phyloP scores from a whole-genome alignment of 805 yeast species.

The Kluyveromyces dobzhanskii region DNA sequence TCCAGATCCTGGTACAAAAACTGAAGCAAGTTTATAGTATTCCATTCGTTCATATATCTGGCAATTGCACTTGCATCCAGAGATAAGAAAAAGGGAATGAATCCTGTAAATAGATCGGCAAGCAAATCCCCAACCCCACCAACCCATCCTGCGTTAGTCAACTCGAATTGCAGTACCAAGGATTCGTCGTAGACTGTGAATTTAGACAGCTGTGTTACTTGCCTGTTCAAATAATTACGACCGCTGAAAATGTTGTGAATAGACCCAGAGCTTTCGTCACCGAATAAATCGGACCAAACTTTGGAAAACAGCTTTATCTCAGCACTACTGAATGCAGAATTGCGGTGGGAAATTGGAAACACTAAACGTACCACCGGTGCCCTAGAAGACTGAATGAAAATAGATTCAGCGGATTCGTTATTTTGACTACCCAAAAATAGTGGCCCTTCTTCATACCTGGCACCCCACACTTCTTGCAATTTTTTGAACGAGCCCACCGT shows the following conservation, averaged over 20 bases:
- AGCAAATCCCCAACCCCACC: conserved; percentile 29
- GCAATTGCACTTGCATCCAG: conserved; percentile 27
- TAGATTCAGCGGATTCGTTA: conserved; percentile 17
- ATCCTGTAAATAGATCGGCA: conserved; percentile 24
- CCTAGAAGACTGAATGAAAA: conserved; percentile 33
- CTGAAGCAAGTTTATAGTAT: conserved; percentile 38
- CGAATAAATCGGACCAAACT: conserved; percentile 51
- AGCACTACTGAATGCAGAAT: conserved; percentile 11
- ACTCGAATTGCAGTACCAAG: conserved; percentile 41
- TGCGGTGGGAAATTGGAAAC: conserved; percentile 32
- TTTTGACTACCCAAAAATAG: conserved; percentile 19
- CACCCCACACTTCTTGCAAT: conserved; percentile 11
- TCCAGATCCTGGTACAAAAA: conserved; percentile 35
- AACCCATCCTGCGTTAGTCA: conserved; percentile 40
- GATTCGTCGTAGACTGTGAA: conserved; percentile 31
- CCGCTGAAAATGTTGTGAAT: conserved; percentile 34
- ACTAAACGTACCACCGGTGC: conserved; percentile 36
- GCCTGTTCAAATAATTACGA: conserved; percentile 30
- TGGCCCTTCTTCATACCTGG: conserved; percentile 13
- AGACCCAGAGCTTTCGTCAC: conserved; percentile 52
- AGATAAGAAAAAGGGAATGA: conserved; percentile 11
- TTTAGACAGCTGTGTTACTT: conserved; percentile 36
- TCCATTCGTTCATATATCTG: conserved; percentile 38
- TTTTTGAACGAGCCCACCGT: conserved; percentile 15
- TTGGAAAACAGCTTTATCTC: conserved; percentile 28